Conservation (phyloP, 768 basidiomycete genomes). For the Kwoniella bestiolae region DNA sequence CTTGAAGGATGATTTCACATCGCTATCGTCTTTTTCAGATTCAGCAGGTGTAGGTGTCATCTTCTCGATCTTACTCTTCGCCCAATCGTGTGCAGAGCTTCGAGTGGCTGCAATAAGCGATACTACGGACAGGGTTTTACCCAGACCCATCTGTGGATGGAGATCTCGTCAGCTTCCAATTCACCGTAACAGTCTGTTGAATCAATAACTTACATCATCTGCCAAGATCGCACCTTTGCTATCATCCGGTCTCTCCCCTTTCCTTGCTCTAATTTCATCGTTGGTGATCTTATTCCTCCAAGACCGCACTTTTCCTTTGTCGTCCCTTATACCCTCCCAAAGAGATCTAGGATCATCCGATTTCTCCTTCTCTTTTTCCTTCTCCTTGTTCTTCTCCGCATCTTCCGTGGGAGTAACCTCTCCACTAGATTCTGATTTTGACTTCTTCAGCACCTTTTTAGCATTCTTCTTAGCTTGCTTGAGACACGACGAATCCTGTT, state of each 20-base stretch:
- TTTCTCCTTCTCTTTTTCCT: constrained; percentile 35
- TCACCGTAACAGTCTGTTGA: no score
- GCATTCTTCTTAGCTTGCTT: constrained; percentile 49
- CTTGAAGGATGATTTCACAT: constrained; percentile 36
- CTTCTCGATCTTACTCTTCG: constrained; percentile 60
- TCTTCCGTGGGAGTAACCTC: constrained; percentile 29
- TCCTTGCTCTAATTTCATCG: constrained; percentile 63
- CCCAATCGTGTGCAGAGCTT: constrained; percentile 69
- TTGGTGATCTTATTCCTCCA: constrained; percentile 89
- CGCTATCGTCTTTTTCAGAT: constrained; percentile 21
- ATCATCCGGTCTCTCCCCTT: constrained; percentile 60
- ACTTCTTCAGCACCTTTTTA: constrained; percentile 36
- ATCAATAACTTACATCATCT: constrained; percentile 93
- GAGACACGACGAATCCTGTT: constrained; percentile 60
- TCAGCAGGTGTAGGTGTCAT: constrained; percentile 48
- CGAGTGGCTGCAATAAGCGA: constrained; percentile 89
- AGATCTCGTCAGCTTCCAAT: constrained; percentile 15
- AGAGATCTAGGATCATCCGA: constrained; percentile 45
- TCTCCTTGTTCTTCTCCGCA: constrained; percentile 61
- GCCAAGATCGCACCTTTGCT: constrained; percentile 89
- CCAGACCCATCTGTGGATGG: constrained; percentile 89
- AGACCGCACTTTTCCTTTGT: constrained; percentile 49
- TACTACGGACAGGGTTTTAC: constrained; percentile 95
- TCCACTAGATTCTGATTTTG: constrained; percentile 24
- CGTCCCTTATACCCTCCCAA: constrained; percentile 61